Evolutionary conservation across 805 yeast genomes (phyloP).

Genomic region (Maudiozyma barnettii): DNA sequence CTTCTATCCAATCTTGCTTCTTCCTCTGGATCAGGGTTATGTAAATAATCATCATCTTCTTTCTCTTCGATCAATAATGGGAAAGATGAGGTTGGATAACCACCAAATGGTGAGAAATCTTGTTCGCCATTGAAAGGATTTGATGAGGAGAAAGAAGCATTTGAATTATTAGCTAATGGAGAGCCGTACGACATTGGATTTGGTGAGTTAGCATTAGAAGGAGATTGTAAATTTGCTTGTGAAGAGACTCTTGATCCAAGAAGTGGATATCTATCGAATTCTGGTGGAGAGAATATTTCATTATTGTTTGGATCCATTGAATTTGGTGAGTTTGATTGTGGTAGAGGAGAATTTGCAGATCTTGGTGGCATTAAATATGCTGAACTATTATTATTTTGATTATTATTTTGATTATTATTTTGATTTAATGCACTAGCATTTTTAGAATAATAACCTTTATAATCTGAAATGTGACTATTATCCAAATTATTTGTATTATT

Average conservation of each 20-base stretch:
- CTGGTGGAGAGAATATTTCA: constrained; percentile 39
- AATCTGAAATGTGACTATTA: constrained; percentile 13
- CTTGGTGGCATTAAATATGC: constrained; percentile 2
- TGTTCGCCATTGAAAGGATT: constrained; percentile 32
- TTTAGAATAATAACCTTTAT: constrained; percentile 27
- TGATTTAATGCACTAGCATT: constrained; percentile 6
- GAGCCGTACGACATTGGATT: constrained; percentile 3
- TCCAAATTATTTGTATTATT: background rate
- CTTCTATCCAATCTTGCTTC: constrained; percentile 79
- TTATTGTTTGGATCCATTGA: constrained; percentile 2
- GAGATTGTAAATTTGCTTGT: constrained; percentile 26
- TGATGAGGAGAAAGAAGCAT: constrained; percentile 28
- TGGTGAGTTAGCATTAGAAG: background rate
- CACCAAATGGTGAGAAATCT: constrained; percentile 88
- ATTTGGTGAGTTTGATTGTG: background rate
- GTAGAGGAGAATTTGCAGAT: background rate
- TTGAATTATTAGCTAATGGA: constrained; percentile 1
- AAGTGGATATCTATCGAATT: constrained; percentile 61
- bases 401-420: constrained; percentile 3
- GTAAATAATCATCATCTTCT: constrained; percentile 90
- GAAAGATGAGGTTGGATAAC: constrained; percentile 90
- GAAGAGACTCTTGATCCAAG: constrained; percentile 51
- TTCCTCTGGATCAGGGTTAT: constrained; percentile 90
- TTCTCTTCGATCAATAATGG: constrained; percentile 87
- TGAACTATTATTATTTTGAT: background rate